These are phyloP conservation scores for Candida boidinii DNA, from an alignment of 805 yeast genomes.

Conservation along the genomic window DNA sequence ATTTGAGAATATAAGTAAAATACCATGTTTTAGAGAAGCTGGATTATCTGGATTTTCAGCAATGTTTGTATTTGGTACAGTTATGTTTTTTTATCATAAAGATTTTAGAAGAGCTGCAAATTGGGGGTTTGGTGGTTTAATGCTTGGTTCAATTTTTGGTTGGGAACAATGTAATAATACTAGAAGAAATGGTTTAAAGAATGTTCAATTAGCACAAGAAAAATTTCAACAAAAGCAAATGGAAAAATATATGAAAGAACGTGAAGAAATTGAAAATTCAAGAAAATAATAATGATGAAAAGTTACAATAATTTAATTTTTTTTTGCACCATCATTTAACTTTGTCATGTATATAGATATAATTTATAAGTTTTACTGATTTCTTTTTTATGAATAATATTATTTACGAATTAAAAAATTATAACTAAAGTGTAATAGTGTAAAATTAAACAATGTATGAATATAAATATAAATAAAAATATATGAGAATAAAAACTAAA, in stretches of 20 bases:
- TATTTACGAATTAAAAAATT: too few relatives aligned
- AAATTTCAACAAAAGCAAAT: conserved; percentile 24
- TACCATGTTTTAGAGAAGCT: conserved; percentile 78
- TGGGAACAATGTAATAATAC: conserved; percentile 89
- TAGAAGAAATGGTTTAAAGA: conserved; percentile 56
- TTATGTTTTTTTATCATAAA: conserved; percentile 60
- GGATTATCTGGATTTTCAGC: conserved; percentile 68
- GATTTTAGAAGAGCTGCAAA: conserved; percentile 55
- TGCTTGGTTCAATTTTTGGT: conserved; percentile 72
- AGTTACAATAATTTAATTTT: too few relatives aligned
- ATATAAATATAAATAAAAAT: too few relatives aligned
- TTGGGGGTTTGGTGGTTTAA: conserved; percentile 77
- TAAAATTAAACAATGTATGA: too few relatives aligned
- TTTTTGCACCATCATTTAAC: too few relatives aligned
- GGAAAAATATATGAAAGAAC: conserved; percentile 23
- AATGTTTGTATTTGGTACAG: conserved; percentile 60
- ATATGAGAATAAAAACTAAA: too few relatives aligned
- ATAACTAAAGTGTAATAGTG: too few relatives aligned
- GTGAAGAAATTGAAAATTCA: background rate
- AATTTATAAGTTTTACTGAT: too few relatives aligned
- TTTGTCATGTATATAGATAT: too few relatives aligned
- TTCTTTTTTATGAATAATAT: too few relatives aligned
- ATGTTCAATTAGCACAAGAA: conserved; percentile 62
- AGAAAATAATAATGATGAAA: background rate
- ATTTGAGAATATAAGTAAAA: conserved; percentile 38